These are phyloP conservation scores for Crithidia expoeki DNA, from an alignment of 208 protist genomes.

Conservation along the genomic window DNA sequence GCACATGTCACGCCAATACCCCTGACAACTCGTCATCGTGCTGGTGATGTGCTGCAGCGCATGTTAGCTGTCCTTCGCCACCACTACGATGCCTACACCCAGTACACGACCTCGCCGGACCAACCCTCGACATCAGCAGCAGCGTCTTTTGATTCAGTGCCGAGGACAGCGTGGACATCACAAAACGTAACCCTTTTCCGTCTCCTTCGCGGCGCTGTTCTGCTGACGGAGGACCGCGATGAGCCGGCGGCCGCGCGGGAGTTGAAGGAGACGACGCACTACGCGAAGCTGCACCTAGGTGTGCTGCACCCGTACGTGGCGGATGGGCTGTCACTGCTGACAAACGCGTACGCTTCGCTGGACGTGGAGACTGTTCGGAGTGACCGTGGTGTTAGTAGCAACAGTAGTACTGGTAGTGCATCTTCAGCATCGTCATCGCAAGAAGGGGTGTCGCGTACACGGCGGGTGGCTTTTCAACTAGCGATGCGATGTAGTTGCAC, in stretches of 20 bases:
- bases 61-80: slow-evolving; percentile 32
- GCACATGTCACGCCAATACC: slow-evolving; percentile 6
- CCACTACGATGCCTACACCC: slow-evolving; percentile 20
- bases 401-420: too few relatives aligned
- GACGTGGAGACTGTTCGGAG: slow-evolving; percentile 26
- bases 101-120: background rate
- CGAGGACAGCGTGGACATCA: slow-evolving; percentile 38
- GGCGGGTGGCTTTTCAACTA: slow-evolving; percentile 34
- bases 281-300: slow-evolving; percentile 35
- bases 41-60: slow-evolving; percentile 33
- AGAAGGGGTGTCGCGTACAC: slow-evolving; percentile 19
- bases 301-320: slow-evolving; percentile 38
- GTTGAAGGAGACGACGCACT: slow-evolving; percentile 41
- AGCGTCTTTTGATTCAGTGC: background rate
- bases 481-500: slow-evolving; percentile 38
- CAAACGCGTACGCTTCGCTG: slow-evolving; percentile 28
- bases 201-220: slow-evolving; percentile 42
- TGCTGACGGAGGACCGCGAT: slow-evolving; percentile 51
- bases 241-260: slow-evolving; percentile 39
- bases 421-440: background rate
- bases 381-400: too few relatives aligned
- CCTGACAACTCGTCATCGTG: slow-evolving; percentile 23
- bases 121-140: background rate
- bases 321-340: slow-evolving; percentile 30
- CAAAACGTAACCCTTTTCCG: slow-evolving; percentile 45